Percentiles rank a stretch among this genome's conserved stretches.
phyloP scores from a whole-genome alignment of 2,329 filamentous ascomycete genomes.

The Talaromyces islandicus region DNA sequence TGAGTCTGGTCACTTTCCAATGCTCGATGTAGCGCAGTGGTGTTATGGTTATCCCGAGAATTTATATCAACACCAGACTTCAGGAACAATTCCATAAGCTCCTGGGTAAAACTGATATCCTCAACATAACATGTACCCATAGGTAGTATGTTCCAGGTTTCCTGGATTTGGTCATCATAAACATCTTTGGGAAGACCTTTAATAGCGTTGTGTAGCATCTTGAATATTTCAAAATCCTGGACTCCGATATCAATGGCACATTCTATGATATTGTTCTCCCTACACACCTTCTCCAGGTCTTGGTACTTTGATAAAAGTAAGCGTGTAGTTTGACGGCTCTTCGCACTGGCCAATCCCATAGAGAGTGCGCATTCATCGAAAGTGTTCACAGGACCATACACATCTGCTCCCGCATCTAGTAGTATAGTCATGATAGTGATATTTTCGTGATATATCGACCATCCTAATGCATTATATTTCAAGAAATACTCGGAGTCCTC shows the following conservation, averaged over 20 bases:
- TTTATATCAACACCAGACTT: not conserved
- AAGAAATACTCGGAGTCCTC: rapidly evolving
- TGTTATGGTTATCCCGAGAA: not conserved
- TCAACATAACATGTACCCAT: too few relatives aligned
- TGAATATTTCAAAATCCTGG: not conserved
- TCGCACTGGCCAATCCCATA: not conserved
- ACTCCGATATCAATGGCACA: not conserved
- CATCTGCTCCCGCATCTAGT: not conserved
- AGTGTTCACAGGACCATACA: not conserved
- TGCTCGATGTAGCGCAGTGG: not conserved
- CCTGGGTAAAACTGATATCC: too few relatives aligned
- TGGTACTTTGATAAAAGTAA: not conserved
- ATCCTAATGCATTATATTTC: not conserved
- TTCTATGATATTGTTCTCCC: not conserved
- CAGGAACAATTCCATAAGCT: not conserved
- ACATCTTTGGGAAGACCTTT: not conserved
- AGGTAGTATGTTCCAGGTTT: not conserved
- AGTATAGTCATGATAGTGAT: not conserved
- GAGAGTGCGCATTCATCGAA: not conserved
- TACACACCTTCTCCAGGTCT: not conserved
- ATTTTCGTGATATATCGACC: not conserved
- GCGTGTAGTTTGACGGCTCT: not conserved
- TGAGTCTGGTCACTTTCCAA: not conserved
- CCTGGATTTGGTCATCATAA: not conserved
- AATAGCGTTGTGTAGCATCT: not conserved